A percentile compares a stretch with the other conserved stretches of the same genome.
phyloP scores from a whole-genome alignment of 148 eudicot genomes.

The Heliamphora exappendiculata region DNA sequence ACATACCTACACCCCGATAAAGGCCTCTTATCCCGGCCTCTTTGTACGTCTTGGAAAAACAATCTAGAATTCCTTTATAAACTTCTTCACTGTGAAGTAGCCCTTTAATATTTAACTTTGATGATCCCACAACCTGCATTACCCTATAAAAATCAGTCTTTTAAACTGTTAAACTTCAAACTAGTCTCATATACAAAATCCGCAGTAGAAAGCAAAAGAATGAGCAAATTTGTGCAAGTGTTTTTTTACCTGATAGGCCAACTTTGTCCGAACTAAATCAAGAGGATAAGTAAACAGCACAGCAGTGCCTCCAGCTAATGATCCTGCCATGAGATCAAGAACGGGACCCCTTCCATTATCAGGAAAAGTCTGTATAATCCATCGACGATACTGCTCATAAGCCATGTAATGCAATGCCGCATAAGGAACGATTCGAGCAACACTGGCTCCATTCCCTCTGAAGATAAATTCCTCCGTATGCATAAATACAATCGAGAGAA shows the following conservation, averaged over 20 bases:
- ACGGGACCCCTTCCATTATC: slow-evolving; percentile 65
- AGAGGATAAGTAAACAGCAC: slow-evolving; percentile 96
- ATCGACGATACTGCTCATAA: slow-evolving; percentile 80
- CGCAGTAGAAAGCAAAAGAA: neutral
- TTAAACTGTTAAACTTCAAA: neutral
- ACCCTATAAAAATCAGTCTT: slow-evolving; percentile 11
- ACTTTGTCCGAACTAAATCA: slow-evolving; percentile 87
- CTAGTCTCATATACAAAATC: neutral
- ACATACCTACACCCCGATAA: slow-evolving; percentile 91
- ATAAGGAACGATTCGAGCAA: slow-evolving; percentile 91
- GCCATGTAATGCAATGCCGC: slow-evolving; percentile 96
- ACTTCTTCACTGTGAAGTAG: slow-evolving; percentile 44
- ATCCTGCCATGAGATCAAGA: slow-evolving; percentile 95
- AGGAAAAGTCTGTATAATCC: slow-evolving; percentile 63
- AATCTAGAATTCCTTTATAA: slow-evolving; percentile 74
- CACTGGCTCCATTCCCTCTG: slow-evolving; percentile 99
- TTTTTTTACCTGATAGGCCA: slow-evolving; percentile 83
- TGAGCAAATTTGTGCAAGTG: neutral
- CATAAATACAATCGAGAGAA: neutral
- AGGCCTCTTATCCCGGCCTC: slow-evolving; percentile 83
- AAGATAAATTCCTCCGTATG: slow-evolving; percentile 7
- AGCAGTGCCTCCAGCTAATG: slow-evolving; percentile 97
- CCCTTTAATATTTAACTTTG: slow-evolving; percentile 44
- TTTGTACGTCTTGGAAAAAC: slow-evolving; percentile 70
- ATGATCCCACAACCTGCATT: slow-evolving; percentile 70